phyloP scores from a whole-genome alignment of 352 stramenopile genomes.

The Thalassiosira hispida region DNA sequence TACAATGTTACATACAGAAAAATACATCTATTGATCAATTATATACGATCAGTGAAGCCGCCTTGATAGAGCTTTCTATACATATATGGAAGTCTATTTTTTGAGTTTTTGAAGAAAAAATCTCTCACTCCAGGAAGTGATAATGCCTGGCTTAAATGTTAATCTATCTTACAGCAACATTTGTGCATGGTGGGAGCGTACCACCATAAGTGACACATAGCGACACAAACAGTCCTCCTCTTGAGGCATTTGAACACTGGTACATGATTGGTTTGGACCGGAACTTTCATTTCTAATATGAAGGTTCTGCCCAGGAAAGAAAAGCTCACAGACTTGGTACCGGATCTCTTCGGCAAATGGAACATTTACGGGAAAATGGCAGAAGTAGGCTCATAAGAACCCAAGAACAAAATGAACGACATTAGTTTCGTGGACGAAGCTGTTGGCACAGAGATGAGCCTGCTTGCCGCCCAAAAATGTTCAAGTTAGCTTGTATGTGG shows the following conservation, averaged over 20 bases:
- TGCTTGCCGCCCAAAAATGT: not conserved
- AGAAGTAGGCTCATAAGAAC: not conserved
- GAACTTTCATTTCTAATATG: constrained; percentile 3
- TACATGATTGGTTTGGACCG: not conserved
- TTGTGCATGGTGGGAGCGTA: too few species aligned
- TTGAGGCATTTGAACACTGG: not conserved
- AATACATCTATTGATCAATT: too few species aligned
- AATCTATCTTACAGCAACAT: too few species aligned
- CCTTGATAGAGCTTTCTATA: too few species aligned
- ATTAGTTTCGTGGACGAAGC: not conserved
- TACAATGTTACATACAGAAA: too few species aligned
- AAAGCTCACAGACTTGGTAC: too few species aligned
- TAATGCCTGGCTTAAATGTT: too few species aligned
- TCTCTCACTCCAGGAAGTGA: too few species aligned
- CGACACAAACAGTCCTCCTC: not conserved
- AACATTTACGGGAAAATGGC: not conserved
- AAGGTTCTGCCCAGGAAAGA: not conserved
- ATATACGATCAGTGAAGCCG: too few species aligned
- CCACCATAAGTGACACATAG: not conserved
- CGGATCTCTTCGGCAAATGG: not conserved
- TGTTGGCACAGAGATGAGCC: not conserved
- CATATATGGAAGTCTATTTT: too few species aligned
- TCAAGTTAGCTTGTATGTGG: not conserved
- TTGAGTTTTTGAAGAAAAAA: too few species aligned
- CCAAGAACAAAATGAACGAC: not conserved